Evolutionary conservation across 2,329 filamentous ascomycete species (phyloP).

Genomic region (Botrytis deweyae): DNA sequence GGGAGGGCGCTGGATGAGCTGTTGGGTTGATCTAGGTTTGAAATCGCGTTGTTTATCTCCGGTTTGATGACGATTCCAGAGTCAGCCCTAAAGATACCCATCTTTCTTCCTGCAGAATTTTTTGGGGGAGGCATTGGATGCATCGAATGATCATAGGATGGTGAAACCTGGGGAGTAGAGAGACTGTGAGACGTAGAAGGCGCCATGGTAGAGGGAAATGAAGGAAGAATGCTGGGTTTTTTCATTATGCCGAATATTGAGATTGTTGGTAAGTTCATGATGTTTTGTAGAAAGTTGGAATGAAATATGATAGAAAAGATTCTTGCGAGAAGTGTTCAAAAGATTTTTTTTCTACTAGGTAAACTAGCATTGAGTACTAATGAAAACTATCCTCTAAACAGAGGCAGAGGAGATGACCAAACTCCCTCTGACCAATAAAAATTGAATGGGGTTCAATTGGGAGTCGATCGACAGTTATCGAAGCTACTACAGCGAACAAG

Average conservation of each 20-base stretch:
- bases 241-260: not conserved
- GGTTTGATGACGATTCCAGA: not conserved
- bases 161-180: not conserved
- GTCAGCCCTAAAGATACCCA: not conserved
- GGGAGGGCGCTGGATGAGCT: not conserved
- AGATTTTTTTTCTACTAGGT: not conserved
- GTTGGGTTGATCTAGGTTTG: no score
- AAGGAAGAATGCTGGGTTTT: no score
- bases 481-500: no score
- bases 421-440: not conserved
- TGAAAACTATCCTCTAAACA: not conserved
- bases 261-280: not conserved
- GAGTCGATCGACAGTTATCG: not conserved
- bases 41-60: not conserved
- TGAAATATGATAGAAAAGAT: no score
- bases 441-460: not conserved
- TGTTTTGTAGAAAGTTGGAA: not conserved
- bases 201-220: not conserved
- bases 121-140: not conserved
- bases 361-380: not conserved
- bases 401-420: not conserved
- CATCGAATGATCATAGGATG: not conserved
- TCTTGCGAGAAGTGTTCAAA: not conserved
- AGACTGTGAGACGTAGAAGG: not conserved
- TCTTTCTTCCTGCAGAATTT: not conserved